Evolutionary conservation across 2,329 filamentous ascomycete genomes (phyloP).

Genomic region (Penicillium sp.): DNA sequence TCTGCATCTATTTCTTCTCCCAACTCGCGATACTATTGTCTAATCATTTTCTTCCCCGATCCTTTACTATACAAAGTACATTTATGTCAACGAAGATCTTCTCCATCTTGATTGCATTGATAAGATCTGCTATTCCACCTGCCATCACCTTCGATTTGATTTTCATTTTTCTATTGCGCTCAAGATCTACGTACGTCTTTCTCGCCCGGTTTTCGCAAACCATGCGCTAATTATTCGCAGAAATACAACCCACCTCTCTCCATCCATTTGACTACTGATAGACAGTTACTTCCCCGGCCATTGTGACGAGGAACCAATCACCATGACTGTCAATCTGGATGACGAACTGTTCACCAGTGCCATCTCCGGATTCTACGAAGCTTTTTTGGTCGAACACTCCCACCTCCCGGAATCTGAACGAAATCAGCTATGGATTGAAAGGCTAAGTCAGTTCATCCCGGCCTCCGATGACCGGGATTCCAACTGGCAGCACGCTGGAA

Average conservation of each 20-base stretch:
- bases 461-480: constrained; percentile 20
- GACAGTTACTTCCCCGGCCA: constrained; percentile 24
- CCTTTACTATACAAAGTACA: not conserved
- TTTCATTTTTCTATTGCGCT: not conserved
- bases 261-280: constrained; percentile 33
- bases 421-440: constrained; percentile 43
- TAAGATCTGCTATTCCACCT: constrained; percentile 4
- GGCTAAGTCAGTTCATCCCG: constrained; percentile 42
- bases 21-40: constrained; percentile 8
- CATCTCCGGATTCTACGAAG: constrained; percentile 44
- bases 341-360: constrained; percentile 43
- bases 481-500: constrained; percentile 27
- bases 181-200: not conserved
- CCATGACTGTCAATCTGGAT: constrained; percentile 39
- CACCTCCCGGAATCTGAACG: constrained; percentile 44
- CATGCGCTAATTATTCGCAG: constrained; percentile 4
- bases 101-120: not conserved
- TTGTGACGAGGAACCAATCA: constrained; percentile 22
- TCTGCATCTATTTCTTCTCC: constrained; percentile 10
- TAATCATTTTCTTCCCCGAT: not conserved
- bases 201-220: not conserved
- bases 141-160: not conserved
- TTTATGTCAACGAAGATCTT: not conserved
- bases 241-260: constrained; percentile 5
- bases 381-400: constrained; percentile 44